These are phyloP conservation scores for Globisporangium solare DNA, from an alignment of 352 stramenopile genomes.

Conservation along the genomic window DNA sequence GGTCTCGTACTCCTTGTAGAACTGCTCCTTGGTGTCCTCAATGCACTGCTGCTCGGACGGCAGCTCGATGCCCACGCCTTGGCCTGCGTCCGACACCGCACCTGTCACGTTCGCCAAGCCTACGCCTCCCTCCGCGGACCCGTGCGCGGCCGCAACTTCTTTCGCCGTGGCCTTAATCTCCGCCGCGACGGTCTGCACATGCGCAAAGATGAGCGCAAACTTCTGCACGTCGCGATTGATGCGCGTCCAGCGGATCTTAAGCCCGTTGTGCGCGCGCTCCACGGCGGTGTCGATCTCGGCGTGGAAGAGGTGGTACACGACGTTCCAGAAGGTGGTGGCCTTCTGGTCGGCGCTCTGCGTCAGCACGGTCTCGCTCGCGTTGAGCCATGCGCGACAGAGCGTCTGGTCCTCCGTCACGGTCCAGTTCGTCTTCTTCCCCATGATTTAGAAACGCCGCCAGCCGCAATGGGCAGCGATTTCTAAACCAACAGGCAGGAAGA, in stretches of 20 bases:
- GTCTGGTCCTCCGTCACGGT: slow-evolving; percentile 52
- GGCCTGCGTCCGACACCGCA: neutral
- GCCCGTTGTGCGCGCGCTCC: slow-evolving; percentile 58
- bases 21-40: slow-evolving; percentile 48
- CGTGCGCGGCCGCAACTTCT: neutral
- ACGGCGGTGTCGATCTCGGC: slow-evolving; percentile 49
- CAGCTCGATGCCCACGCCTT: slow-evolving; percentile 9
- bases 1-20: slow-evolving; percentile 34
- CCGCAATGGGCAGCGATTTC: slow-evolving; percentile 7
- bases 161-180: slow-evolving; percentile 2
- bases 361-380: slow-evolving; percentile 40
- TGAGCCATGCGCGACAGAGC: slow-evolving; percentile 68
- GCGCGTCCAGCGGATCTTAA: slow-evolving; percentile 80
- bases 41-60: slow-evolving; percentile 44
- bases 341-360: slow-evolving; percentile 37
- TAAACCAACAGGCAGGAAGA: neutral
- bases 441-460: slow-evolving; percentile 48
- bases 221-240: slow-evolving; percentile 78
- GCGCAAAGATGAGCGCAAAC: slow-evolving; percentile 48
- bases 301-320: slow-evolving; percentile 66
- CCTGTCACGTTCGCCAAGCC: neutral
- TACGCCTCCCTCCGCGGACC: neutral
- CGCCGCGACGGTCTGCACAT: slow-evolving; percentile 22
- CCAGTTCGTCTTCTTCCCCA: slow-evolving; percentile 86
- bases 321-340: slow-evolving; percentile 58